phyloP scores from a whole-genome alignment of 1,139 yeast species.

The Magnusiomyces paraingens region DNA sequence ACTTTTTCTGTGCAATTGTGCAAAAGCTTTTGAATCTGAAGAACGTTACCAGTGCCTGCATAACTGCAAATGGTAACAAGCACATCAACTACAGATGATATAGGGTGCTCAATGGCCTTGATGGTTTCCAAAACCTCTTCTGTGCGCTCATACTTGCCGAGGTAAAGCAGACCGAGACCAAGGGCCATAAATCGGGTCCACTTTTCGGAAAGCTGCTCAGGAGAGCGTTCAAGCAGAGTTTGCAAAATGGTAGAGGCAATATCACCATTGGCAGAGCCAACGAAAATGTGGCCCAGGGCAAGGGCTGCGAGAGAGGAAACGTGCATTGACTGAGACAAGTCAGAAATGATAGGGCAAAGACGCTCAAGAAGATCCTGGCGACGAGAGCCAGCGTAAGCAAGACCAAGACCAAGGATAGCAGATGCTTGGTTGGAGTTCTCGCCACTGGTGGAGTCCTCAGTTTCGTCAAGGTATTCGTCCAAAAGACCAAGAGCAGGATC shows the following conservation, averaged over 20 bases:
- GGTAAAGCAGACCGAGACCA: slow-evolving; percentile 84
- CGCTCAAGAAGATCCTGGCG: slow-evolving; percentile 76
- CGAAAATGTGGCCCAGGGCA: slow-evolving; percentile 89
- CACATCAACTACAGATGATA: slow-evolving; percentile 82
- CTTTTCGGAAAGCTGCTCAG: slow-evolving; percentile 68
- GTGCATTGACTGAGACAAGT: slow-evolving; percentile 67
- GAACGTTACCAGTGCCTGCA: slow-evolving; percentile 97
- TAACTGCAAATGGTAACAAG: slow-evolving; percentile 90
- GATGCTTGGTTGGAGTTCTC: slow-evolving; percentile 53
- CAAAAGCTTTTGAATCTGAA: slow-evolving; percentile 84
- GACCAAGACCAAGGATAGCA: slow-evolving; percentile 85
- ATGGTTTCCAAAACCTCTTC: slow-evolving; percentile 93
- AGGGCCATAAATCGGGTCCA: slow-evolving; percentile 88
- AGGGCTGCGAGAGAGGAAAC: slow-evolving; percentile 81
- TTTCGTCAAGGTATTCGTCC: slow-evolving; percentile 66
- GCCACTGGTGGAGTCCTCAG: slow-evolving; percentile 32
- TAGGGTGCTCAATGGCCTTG: slow-evolving; percentile 93
- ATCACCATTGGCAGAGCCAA: slow-evolving; percentile 94
- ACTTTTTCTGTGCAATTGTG: slow-evolving; percentile 69
- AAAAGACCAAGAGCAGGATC: slow-evolving; percentile 82
- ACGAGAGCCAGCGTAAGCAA: slow-evolving; percentile 92
- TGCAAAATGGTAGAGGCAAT: slow-evolving; percentile 86
- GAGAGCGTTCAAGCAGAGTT: slow-evolving; percentile 80
- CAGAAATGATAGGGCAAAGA: slow-evolving; percentile 82
- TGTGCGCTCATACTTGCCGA: slow-evolving; percentile 92